These are phyloP conservation scores for Nemania serpens DNA, from an alignment of 2,329 filamentous ascomycete species.

Conservation along the genomic window DNA sequence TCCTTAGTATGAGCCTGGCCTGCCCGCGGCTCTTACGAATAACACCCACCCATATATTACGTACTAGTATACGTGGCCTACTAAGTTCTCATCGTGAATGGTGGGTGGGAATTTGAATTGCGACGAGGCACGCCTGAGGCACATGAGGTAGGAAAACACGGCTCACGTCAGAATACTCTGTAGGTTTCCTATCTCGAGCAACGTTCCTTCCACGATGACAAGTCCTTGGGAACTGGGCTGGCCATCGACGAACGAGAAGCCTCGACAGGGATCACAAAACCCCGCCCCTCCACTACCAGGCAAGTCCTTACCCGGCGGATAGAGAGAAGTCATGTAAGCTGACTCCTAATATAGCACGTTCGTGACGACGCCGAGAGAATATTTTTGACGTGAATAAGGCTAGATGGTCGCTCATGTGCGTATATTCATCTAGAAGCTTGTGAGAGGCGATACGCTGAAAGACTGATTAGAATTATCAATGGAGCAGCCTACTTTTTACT, in stretches of 20 bases:
- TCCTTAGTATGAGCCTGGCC: conserved; percentile 6
- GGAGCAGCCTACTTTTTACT: conserved; percentile 4
- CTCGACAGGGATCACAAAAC: conserved; percentile 4
- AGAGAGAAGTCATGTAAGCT: conserved; percentile 4
- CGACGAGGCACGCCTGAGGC: conserved; percentile 6
- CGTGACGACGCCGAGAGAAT: conserved; percentile 9
- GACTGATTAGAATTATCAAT: neutral
- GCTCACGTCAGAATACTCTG: conserved; percentile 19
- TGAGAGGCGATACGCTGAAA: conserved; percentile 7
- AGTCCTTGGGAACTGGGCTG: neutral
- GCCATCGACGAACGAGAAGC: neutral
- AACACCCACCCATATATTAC: neutral
- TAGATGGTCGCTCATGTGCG: conserved; percentile 11
- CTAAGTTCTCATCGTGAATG: neutral
- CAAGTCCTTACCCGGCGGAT: neutral
- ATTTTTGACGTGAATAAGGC: conserved; percentile 9
- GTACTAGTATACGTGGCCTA: conserved; percentile 13
- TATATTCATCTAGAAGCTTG: neutral
- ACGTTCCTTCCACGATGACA: conserved; percentile 5
- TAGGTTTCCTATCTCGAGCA: conserved; percentile 7
- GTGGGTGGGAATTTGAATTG: conserved; percentile 3
- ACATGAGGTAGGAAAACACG: conserved; percentile 10
- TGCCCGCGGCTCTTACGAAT: conserved; percentile 12
- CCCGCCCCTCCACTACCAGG: neutral
- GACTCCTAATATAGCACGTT: neutral